These are phyloP conservation scores for Diplotaxis tenuifolia DNA, from an alignment of 345 rosid species.

Conservation along the genomic window DNA sequence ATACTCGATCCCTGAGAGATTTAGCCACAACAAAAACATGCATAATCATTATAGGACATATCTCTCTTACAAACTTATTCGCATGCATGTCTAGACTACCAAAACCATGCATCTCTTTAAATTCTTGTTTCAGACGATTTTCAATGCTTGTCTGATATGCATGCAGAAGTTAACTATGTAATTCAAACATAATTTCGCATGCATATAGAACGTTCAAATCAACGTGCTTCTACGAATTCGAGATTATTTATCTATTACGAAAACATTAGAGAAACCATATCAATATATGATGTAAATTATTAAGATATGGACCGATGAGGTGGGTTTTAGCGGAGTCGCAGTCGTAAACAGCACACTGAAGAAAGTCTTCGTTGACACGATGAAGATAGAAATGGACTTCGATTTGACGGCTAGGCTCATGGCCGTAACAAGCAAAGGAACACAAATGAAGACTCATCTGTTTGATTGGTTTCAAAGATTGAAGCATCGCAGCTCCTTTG, in stretches of 20 bases:
- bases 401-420: slow-evolving; percentile 70
- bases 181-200: neutral
- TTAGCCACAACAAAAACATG: neutral
- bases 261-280: neutral
- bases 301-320: too few relatives aligned
- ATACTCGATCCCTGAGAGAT: slow-evolving; percentile 57
- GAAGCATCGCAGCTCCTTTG: slow-evolving; percentile 58
- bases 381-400: slow-evolving; percentile 57
- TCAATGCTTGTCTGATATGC: too few relatives aligned
- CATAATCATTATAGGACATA: neutral
- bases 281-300: neutral
- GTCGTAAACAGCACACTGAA: slow-evolving; percentile 72
- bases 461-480: slow-evolving; percentile 59
- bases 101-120: neutral
- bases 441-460: slow-evolving; percentile 62
- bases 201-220: neutral
- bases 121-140: too few relatives aligned
- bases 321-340: slow-evolving; percentile 45
- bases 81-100: neutral
- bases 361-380: slow-evolving; percentile 65
- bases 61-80: neutral
- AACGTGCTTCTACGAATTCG: neutral
- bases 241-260: too few relatives aligned
- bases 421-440: slow-evolving; percentile 62
- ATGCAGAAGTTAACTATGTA: too few relatives aligned